Evolutionary conservation across 2,329 filamentous ascomycete genomes (phyloP).

Genomic region (Beauveria australis): DNA sequence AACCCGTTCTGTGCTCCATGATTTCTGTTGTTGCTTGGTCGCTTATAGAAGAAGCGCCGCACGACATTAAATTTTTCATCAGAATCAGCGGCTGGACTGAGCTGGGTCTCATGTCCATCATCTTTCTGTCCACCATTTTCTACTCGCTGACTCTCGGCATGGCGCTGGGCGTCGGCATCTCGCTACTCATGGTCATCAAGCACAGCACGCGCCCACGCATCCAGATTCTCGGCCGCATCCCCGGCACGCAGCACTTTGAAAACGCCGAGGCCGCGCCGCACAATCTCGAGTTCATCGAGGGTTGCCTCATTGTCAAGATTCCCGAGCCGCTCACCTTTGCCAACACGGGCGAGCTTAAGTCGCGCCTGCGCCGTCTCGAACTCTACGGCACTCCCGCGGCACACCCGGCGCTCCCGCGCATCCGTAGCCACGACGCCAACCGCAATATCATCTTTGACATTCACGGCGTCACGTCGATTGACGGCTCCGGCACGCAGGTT

Average conservation of each 20-base stretch:
- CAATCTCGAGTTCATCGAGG: slow-evolving; percentile 79
- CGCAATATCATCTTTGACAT: slow-evolving; percentile 94
- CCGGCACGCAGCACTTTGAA: slow-evolving; percentile 74
- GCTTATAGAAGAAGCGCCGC: slow-evolving; percentile 88
- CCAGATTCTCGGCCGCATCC: slow-evolving; percentile 86
- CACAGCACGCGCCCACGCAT: slow-evolving; percentile 90
- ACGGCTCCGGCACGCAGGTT: slow-evolving; percentile 89
- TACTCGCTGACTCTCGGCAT: slow-evolving; percentile 93
- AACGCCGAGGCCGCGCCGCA: slow-evolving; percentile 71
- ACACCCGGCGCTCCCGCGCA: slow-evolving; percentile 77
- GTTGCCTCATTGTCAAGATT: slow-evolving; percentile 93
- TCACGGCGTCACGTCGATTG: slow-evolving; percentile 90
- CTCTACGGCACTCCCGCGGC: slow-evolving; percentile 79
- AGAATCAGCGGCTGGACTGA: slow-evolving; percentile 81
- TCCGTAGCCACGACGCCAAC: slow-evolving; percentile 73
- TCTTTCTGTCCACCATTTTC: slow-evolving; percentile 87
- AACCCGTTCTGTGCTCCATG: slow-evolving; percentile 88
- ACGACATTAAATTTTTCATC: slow-evolving; percentile 85
- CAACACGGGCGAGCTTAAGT: slow-evolving; percentile 89
- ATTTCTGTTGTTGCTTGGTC: slow-evolving; percentile 94
- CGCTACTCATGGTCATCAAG: slow-evolving; percentile 78
- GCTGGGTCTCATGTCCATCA: slow-evolving; percentile 77
- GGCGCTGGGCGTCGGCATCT: slow-evolving; percentile 85
- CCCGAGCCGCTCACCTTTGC: slow-evolving; percentile 94
- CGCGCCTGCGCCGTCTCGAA: slow-evolving; percentile 73